Conservation (phyloP, 129 eudicot species). For the Flaveria sonorensis region DNA sequence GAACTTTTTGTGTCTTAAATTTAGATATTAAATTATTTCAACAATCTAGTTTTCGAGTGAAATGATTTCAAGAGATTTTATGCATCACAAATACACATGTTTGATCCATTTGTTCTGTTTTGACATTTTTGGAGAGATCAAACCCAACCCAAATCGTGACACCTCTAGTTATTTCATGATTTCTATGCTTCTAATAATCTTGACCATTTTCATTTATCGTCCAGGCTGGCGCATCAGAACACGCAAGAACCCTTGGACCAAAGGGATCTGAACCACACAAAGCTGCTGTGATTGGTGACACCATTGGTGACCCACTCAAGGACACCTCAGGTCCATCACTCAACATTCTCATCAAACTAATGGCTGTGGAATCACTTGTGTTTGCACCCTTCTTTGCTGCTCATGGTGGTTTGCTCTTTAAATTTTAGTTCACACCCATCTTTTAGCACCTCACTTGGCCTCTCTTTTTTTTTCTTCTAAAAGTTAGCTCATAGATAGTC, state of each 20-base stretch:
- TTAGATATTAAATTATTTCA: not conserved
- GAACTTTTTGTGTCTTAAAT: not conserved
- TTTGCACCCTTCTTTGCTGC: slow-evolving; percentile 94
- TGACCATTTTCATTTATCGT: not conserved
- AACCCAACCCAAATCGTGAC: not conserved
- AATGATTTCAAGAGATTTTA: not conserved
- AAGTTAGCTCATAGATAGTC: slow-evolving; percentile 1
- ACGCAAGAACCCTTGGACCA: slow-evolving; percentile 80
- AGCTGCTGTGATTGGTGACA: slow-evolving; percentile 94
- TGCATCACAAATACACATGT: not conserved
- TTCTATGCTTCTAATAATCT: not conserved
- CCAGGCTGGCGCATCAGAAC: slow-evolving; percentile 93
- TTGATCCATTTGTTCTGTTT: not conserved
- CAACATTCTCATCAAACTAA: slow-evolving; percentile 86
- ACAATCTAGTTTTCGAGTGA: not conserved
- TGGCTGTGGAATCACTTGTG: slow-evolving; percentile 92
- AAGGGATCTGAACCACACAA: slow-evolving; percentile 93
- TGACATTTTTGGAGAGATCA: not conserved
- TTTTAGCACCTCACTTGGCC: slow-evolving; percentile 2
- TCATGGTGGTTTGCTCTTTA: slow-evolving; percentile 83
- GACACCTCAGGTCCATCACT: slow-evolving; percentile 95
- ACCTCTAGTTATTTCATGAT: not conserved
- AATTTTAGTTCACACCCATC: slow-evolving; percentile 29
- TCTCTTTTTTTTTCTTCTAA: not conserved
- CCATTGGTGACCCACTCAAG: slow-evolving; percentile 86